Conservation (phyloP, 2,329 filamentous ascomycete species). For the Sarocladium brachiariae region DNA sequence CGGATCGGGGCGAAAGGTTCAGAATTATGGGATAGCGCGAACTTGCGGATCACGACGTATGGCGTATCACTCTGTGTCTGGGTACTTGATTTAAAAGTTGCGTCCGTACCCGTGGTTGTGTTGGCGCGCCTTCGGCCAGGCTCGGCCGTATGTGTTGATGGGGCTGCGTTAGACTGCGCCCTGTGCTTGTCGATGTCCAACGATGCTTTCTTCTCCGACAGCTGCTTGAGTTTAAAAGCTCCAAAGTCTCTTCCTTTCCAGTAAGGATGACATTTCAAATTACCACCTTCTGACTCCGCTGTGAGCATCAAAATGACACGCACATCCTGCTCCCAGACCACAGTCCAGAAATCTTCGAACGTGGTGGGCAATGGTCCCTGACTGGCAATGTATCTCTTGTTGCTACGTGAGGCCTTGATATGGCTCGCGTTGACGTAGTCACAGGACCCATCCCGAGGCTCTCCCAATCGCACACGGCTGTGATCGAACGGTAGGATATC, state of each 20-base stretch:
- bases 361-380: constrained; percentile 91
- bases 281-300: constrained; percentile 85
- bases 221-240: constrained; percentile 61
- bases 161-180: constrained; percentile 26
- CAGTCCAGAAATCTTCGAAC: constrained; percentile 97
- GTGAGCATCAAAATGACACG: constrained; percentile 95
- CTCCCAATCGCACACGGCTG: constrained; percentile 72
- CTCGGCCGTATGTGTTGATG: constrained; percentile 26
- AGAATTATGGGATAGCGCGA: constrained; percentile 68
- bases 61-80: constrained; percentile 48
- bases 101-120: constrained; percentile 40
- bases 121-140: constrained; percentile 44
- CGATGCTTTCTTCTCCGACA: constrained; percentile 78
- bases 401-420: constrained; percentile 69
- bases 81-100: constrained; percentile 19
- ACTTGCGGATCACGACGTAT: constrained; percentile 78
- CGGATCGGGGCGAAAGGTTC: constrained; percentile 80
- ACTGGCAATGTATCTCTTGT: constrained; percentile 92
- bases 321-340: constrained; percentile 94
- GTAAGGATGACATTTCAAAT: constrained; percentile 91
- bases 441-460: constrained; percentile 60
- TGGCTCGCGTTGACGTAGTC: constrained; percentile 97
- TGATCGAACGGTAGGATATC: constrained; percentile 97
- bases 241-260: constrained; percentile 81
- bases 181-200: constrained; percentile 59